Conservation (phyloP, 2,329 filamentous ascomycete genomes). For the Ophiostoma himal-ulmi region DNA sequence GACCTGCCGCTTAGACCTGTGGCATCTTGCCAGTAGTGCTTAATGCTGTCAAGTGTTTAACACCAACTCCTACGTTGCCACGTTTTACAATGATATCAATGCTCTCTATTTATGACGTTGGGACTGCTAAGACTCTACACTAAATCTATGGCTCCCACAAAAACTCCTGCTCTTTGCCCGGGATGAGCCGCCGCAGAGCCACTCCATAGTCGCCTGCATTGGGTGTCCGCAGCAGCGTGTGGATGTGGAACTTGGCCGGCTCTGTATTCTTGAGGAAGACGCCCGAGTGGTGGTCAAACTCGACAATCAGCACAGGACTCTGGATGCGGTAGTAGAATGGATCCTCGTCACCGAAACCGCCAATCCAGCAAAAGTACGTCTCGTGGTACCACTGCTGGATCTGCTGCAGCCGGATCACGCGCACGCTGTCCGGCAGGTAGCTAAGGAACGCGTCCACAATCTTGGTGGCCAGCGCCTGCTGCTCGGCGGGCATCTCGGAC, state of each 20-base stretch:
- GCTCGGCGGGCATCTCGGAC: slow-evolving; percentile 40
- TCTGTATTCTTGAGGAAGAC: slow-evolving; percentile 69
- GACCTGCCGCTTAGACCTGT: too few species aligned
- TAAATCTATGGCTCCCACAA: slow-evolving; percentile 13
- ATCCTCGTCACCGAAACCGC: slow-evolving; percentile 59
- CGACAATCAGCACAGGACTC: slow-evolving; percentile 65
- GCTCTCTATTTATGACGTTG: not conserved
- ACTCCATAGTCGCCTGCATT: slow-evolving; percentile 72
- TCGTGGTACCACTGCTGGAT: slow-evolving; percentile 55
- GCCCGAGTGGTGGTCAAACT: slow-evolving; percentile 73
- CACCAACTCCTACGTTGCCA: too few species aligned
- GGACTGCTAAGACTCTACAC: not conserved
- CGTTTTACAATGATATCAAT: not conserved
- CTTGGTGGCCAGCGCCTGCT: slow-evolving; percentile 49
- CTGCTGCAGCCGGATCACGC: slow-evolving; percentile 49
- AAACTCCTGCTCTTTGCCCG: slow-evolving; percentile 30
- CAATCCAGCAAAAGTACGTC: slow-evolving; percentile 78
- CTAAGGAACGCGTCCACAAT: slow-evolving; percentile 62
- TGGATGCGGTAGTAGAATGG: slow-evolving; percentile 75
- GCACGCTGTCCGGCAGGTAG: slow-evolving; percentile 56
- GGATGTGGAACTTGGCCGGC: slow-evolving; percentile 73
- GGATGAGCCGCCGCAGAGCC: slow-evolving; percentile 36
- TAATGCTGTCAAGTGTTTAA: not conserved
- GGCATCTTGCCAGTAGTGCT: not conserved
- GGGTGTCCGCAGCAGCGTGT: slow-evolving; percentile 65